Evolutionary conservation across 352 stramenopile genomes (phyloP).

Genomic region (Phytopythium boreale): DNA sequence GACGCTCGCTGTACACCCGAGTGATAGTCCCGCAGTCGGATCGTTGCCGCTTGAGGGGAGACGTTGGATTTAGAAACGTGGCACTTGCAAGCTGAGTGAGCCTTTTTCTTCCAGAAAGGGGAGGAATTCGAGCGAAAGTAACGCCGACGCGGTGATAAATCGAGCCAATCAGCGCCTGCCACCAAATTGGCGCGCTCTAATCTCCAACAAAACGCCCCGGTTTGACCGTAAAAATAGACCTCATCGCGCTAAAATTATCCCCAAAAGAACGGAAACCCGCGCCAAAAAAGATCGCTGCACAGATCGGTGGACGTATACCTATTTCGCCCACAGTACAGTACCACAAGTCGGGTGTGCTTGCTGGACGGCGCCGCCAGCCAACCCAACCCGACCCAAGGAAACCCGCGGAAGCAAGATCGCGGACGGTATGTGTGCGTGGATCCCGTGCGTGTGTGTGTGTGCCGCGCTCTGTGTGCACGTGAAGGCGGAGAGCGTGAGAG

Average conservation of each 20-base stretch:
- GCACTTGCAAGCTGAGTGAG: too few relatives aligned
- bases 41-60: neutral
- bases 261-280: neutral
- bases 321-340: neutral
- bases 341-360: too few relatives aligned
- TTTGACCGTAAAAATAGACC: conserved; percentile 5
- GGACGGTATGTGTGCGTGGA: neutral
- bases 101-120: neutral
- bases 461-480: neutral
- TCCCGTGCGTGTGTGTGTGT: too few relatives aligned
- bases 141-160: conserved; percentile 5
- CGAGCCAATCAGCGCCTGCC: conserved; percentile 44
- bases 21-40: neutral
- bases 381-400: neutral
- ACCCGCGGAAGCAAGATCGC: neutral
- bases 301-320: neutral
- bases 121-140: conserved; percentile 7
- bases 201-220: neutral
- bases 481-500: neutral
- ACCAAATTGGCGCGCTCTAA: conserved; percentile 19
- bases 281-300: neutral
- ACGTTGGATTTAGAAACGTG: neutral
- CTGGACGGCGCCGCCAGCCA: neutral
- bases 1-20: neutral
- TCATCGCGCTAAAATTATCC: neutral